Percentiles rank a stretch among this genome's conserved stretches.
Conservation (phyloP, 805 yeast species). For the Candida insectorum region DNA sequence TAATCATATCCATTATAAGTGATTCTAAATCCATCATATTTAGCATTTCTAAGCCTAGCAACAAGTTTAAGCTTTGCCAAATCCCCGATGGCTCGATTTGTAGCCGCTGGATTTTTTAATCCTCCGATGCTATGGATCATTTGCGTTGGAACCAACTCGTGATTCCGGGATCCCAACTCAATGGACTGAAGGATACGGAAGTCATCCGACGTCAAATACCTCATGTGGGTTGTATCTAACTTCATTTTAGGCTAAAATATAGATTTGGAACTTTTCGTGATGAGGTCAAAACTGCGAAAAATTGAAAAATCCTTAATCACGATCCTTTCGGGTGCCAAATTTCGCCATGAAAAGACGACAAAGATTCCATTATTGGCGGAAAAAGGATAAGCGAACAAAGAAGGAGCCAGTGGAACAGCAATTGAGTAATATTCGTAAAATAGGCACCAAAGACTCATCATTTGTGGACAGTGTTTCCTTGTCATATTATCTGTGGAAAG, state of each 20-base stretch:
- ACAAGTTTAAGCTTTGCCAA: conserved; percentile 83
- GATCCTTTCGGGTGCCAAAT: no score
- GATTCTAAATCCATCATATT: conserved; percentile 89
- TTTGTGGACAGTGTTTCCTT: conserved; percentile 12
- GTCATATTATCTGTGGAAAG: conserved; percentile 14
- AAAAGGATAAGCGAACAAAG: background rate
- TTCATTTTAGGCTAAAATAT: conserved; percentile 76
- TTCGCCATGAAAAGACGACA: no score
- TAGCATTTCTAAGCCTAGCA: conserved; percentile 79
- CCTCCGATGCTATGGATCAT: conserved; percentile 80
- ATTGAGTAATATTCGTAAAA: conserved; percentile 1
- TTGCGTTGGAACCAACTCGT: conserved; percentile 89
- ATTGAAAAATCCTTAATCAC: no score
- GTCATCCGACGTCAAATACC: conserved; percentile 88
- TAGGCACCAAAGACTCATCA: conserved; percentile 9
- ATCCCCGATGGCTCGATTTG: conserved; percentile 76
- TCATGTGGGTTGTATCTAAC: conserved; percentile 88
- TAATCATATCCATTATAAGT: conserved; percentile 91
- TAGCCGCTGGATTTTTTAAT: conserved; percentile 68
- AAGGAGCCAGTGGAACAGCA: background rate
- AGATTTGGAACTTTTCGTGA: no score
- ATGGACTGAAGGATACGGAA: conserved; percentile 85
- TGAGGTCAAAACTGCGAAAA: no score
- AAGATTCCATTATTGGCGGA: no score
- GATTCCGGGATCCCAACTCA: conserved; percentile 87